Conservation (phyloP, 2,329 filamentous ascomycete genomes). For the Talaromyces sp. region DNA sequence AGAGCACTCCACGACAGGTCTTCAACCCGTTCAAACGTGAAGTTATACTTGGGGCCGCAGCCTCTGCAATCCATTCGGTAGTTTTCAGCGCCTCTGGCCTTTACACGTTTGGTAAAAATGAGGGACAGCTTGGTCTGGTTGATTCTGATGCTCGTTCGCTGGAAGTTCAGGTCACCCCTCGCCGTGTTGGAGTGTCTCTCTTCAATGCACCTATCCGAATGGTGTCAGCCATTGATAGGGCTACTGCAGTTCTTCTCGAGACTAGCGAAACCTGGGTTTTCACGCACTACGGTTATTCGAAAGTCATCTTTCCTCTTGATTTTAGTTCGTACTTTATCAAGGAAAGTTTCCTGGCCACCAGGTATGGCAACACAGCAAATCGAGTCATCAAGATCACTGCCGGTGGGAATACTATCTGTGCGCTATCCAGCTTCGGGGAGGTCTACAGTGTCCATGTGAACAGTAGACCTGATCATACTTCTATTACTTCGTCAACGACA, state of each 20-base stretch:
- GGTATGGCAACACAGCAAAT: conserved; percentile 60
- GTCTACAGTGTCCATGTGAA: conserved; percentile 79
- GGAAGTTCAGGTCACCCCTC: conserved; percentile 72
- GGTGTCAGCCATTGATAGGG: conserved; percentile 83
- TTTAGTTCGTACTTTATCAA: conserved; percentile 64
- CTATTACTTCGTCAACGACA: conserved; percentile 68
- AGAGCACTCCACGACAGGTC: conserved; percentile 75
- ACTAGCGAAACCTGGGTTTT: conserved; percentile 91
- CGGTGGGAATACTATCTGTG: conserved; percentile 87
- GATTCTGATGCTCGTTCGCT: conserved; percentile 91
- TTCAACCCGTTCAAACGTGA: conserved; percentile 91
- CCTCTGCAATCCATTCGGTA: conserved; percentile 86
- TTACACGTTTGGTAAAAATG: conserved; percentile 93
- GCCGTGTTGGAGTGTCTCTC: conserved; percentile 81
- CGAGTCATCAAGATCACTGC: conserved; percentile 71
- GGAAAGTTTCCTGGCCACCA: conserved; percentile 59
- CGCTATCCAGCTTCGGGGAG: conserved; percentile 76
- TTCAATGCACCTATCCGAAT: conserved; percentile 67
- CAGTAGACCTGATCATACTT: conserved; percentile 58
- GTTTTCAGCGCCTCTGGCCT: conserved; percentile 75
- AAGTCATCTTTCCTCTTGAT: conserved; percentile 75
- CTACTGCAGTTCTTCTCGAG: conserved; percentile 77
- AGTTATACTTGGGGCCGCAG: conserved; percentile 71
- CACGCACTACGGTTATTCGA: conserved; percentile 92
- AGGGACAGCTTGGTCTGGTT: conserved; percentile 87